A percentile compares a stretch with the other conserved stretches of the same genome.
Evolutionary conservation across 2,329 filamentous ascomycete species (phyloP).

Genomic region (Fonsecaea pedrosoi): DNA sequence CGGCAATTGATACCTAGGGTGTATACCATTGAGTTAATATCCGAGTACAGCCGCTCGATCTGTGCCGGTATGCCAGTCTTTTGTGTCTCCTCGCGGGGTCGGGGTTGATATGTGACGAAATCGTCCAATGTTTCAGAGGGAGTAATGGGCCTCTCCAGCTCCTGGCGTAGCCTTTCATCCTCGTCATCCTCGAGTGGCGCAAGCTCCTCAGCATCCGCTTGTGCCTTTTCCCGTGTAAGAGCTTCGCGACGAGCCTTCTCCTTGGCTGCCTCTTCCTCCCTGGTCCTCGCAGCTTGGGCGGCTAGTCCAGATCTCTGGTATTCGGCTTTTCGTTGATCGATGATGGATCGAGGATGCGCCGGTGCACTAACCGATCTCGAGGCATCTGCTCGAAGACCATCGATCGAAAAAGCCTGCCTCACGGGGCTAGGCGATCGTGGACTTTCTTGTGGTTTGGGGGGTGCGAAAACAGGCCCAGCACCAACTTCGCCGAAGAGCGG

Average conservation of each 20-base stretch:
- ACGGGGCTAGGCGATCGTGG: constrained; percentile 57
- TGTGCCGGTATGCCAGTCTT: constrained; percentile 58
- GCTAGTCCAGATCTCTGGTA: constrained; percentile 41
- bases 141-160: constrained; percentile 52
- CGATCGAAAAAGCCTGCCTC: constrained; percentile 44
- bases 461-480: constrained; percentile 47
- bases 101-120: constrained; percentile 58
- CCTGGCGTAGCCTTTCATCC: constrained; percentile 54
- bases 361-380: constrained; percentile 50
- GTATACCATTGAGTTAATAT: constrained; percentile 82
- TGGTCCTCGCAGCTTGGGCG: constrained; percentile 33
- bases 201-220: constrained; percentile 45
- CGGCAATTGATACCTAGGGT: constrained; percentile 86
- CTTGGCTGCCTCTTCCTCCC: constrained; percentile 36
- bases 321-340: constrained; percentile 50
- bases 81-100: constrained; percentile 48
- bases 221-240: constrained; percentile 28
- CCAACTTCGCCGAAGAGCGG: constrained; percentile 55
- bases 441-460: constrained; percentile 47
- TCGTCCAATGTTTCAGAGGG: constrained; percentile 54
- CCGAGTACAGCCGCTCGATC: constrained; percentile 57
- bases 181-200: constrained; percentile 55
- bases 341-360: constrained; percentile 47
- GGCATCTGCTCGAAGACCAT: constrained; percentile 44
- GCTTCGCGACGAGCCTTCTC: constrained; percentile 37